Conservation (phyloP, 2,329 filamentous ascomycete genomes). For the Falciphora oryzae region DNA sequence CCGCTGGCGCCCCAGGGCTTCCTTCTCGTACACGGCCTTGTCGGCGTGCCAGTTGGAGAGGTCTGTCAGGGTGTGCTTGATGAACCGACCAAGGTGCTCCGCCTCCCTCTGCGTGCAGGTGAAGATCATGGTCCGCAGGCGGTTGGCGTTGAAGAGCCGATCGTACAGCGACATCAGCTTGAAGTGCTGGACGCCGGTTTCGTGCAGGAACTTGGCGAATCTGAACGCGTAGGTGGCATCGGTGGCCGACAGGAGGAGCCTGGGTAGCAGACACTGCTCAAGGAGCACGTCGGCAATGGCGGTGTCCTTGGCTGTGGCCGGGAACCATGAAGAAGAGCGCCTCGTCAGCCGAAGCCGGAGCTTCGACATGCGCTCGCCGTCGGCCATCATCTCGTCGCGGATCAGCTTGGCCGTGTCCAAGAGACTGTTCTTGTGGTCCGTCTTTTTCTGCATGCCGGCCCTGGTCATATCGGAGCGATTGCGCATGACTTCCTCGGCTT, state of each 20-base stretch:
- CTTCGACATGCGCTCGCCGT: conserved; percentile 60
- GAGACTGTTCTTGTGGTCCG: conserved; percentile 63
- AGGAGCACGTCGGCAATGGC: conserved; percentile 70
- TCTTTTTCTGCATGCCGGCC: conserved; percentile 59
- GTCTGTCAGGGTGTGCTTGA: conserved; percentile 76
- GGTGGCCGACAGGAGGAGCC: conserved; percentile 73
- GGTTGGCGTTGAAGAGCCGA: conserved; percentile 76
- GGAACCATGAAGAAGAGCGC: conserved; percentile 76
- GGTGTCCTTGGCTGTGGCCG: conserved; percentile 56
- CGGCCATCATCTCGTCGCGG: conserved; percentile 66
- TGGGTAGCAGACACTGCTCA: conserved; percentile 88
- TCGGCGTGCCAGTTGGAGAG: conserved; percentile 80
- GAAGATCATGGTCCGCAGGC: conserved; percentile 77
- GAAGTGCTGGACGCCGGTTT: conserved; percentile 78
- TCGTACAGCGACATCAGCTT: conserved; percentile 79
- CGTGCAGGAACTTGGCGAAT: conserved; percentile 83
- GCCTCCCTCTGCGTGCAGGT: conserved; percentile 85
- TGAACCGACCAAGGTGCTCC: conserved; percentile 86
- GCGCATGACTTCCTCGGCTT: conserved; percentile 60
- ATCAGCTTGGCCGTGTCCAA: conserved; percentile 64
- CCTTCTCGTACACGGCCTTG: conserved; percentile 70
- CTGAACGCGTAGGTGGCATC: conserved; percentile 87
- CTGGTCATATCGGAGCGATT: conserved; percentile 70
- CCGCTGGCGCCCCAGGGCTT: conserved; percentile 65
- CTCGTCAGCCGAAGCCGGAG: conserved; percentile 65